phyloP scores from a whole-genome alignment of 192 early-diverging fungal genomes.

The Coemansia sp. region DNA sequence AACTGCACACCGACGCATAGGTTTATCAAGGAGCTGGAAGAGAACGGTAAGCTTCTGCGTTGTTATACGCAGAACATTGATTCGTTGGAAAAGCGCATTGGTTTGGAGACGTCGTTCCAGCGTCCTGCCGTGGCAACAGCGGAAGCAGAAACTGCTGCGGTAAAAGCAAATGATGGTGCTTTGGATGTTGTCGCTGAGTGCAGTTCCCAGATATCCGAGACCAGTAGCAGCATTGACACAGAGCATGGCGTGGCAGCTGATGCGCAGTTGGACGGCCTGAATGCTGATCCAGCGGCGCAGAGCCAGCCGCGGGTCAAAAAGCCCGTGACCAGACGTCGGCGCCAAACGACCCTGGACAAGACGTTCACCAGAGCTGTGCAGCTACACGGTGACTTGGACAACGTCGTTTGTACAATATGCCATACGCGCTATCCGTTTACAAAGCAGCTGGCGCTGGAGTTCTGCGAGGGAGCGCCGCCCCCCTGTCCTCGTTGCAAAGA shows the following conservation, averaged over 20 bases:
- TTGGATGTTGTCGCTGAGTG: background rate
- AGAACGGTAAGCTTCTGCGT: conserved; percentile 75
- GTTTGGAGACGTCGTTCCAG: conserved; percentile 58
- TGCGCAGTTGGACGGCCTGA: background rate
- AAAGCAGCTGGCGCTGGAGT: conserved; percentile 60
- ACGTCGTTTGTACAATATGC: conserved; percentile 87
- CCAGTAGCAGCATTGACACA: background rate
- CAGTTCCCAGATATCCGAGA: background rate
- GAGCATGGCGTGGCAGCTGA: background rate
- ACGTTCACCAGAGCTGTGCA: conserved; percentile 75
- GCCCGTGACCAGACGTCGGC: conserved; percentile 8
- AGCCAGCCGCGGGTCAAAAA: background rate
- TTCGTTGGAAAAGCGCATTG: conserved; percentile 78
- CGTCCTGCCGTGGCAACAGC: background rate
- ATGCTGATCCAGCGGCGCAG: background rate
- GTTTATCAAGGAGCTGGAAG: conserved; percentile 79
- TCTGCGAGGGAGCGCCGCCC: conserved; percentile 75
- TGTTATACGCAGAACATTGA: conserved; percentile 99
- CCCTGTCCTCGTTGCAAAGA: conserved; percentile 60
- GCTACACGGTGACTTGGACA: conserved; percentile 88
- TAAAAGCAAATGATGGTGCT: background rate
- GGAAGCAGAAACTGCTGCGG: too few species aligned
- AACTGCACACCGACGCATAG: conserved; percentile 79
- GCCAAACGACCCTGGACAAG: conserved; percentile 50
- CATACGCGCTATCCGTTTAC: conserved; percentile 68